Evolutionary conservation across 192 early-diverging fungal genomes (phyloP), one percentile per base, ranked within the genome.

Genomic region (Entophlyctis luteolus): DNA sequence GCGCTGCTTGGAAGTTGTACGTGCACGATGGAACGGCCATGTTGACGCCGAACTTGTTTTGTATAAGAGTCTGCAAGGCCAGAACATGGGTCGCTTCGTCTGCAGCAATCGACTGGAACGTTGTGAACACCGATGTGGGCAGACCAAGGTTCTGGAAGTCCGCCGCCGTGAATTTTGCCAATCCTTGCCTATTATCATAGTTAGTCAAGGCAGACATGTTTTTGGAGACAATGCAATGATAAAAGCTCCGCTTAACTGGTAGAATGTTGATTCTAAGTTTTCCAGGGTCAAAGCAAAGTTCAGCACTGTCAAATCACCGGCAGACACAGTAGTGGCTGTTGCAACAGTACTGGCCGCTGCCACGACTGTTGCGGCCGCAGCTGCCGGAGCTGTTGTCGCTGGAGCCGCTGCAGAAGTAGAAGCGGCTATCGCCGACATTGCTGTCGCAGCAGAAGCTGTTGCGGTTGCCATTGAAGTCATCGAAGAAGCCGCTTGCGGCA

Each of bases 201-300:
- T n/a, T n/a, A n/a, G n/a, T n/a, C n/a, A n/a, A 27, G 32, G 39
- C 39, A 6, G 31, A 47, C 67, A 23, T 70, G 5, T 14, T 67
- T 14, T 16, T 69, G 1, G 34, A 32, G 20, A 54, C 16, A 35
- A 68, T 31, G 22, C 25, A 66, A 23, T 29, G 46, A 2, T 57
- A 42, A 20, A 6, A 33, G 55, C n/a, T 46, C 14, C 20, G 6
- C 48, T 56, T 36, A 47, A 57, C 68, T 67, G 25, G 71, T 80
- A 78, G 45, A 76, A 77, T 2, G 68, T 50, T 0, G 48, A 22
- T 49, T 80, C 76, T 25, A 80, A 66, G 47, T 75, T 57, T 52
- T 80, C 78, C 18, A 80, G 65, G 22, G 67, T 72, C 2, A 74
- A 49, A 0, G 78, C 78, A 68, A 77, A 80, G 71, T 80, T 78